phyloP scores from a whole-genome alignment of 2,329 filamentous ascomycete species.

The Diaporthe sp. region DNA sequence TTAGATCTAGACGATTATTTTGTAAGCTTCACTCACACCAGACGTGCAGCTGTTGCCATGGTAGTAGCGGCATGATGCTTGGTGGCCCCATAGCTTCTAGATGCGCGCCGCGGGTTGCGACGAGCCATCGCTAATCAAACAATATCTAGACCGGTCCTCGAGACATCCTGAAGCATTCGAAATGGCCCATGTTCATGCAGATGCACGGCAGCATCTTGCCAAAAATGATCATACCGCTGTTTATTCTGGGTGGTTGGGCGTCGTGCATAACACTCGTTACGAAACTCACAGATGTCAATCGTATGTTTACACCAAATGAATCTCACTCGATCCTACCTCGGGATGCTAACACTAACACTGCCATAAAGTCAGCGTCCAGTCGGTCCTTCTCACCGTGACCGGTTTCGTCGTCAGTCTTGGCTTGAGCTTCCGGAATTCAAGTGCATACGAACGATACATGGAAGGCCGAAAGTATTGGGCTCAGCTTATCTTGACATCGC shows the following conservation, averaged over 20 bases:
- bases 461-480: conserved; percentile 72
- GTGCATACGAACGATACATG: conserved; percentile 79
- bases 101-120: not conserved
- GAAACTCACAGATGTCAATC: conserved; percentile 43
- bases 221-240: conserved; percentile 80
- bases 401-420: conserved; percentile 87
- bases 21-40: conserved; percentile 48
- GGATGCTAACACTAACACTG: not conserved
- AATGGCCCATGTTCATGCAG: conserved; percentile 83
- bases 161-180: conserved; percentile 81
- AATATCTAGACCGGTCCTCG: conserved; percentile 67
- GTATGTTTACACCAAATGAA: conserved; percentile 28
- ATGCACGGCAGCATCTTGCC: conserved; percentile 81
- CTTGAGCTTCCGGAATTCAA: conserved; percentile 83
- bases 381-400: conserved; percentile 84
- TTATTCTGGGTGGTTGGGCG: conserved; percentile 75
- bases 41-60: not conserved
- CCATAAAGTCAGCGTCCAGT: conserved; percentile 67
- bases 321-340: too few species aligned
- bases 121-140: not conserved
- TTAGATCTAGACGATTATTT: conserved; percentile 63
- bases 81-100: not conserved
- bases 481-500: conserved; percentile 70
- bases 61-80: too few species aligned
- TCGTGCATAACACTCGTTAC: conserved; percentile 73